phyloP scores from a whole-genome alignment of 352 stramenopile species.

The Phytophthora crassamura region DNA sequence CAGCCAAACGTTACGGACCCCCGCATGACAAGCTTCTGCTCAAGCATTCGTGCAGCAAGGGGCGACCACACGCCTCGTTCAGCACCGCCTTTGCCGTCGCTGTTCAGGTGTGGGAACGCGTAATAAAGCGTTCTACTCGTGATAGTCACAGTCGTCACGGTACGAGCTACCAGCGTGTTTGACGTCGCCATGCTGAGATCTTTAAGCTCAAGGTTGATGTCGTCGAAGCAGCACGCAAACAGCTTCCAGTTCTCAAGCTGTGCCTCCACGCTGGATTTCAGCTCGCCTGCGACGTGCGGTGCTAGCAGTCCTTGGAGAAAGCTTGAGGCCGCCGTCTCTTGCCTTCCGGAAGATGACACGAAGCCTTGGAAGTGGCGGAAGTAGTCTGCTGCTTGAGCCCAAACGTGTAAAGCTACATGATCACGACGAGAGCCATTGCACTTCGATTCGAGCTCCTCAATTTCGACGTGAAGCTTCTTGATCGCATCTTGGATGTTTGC shows the following conservation, averaged over 20 bases:
- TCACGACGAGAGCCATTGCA: not conserved
- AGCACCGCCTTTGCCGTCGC: not conserved
- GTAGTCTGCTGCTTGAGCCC: not conserved
- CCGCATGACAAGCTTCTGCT: not conserved
- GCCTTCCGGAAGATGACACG: not conserved
- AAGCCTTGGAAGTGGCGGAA: not conserved
- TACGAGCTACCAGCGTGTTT: not conserved
- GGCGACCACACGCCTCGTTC: not conserved
- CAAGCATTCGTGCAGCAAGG: not conserved
- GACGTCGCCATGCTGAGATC: not conserved
- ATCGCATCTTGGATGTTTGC: not conserved
- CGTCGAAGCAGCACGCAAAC: not conserved
- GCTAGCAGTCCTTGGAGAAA: not conserved
- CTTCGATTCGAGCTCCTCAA: not conserved
- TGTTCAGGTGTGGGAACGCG: not conserved
- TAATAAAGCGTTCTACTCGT: not conserved
- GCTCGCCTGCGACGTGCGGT: not conserved
- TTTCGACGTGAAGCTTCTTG: not conserved
- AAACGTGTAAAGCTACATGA: not conserved
- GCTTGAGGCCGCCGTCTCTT: not conserved
- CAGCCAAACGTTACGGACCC: not conserved
- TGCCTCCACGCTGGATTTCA: not conserved
- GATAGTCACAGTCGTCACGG: not conserved
- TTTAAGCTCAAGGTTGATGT: not conserved
- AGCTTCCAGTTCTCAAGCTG: not conserved